Evolutionary conservation across 2,329 filamentous ascomycete genomes (phyloP), one percentile per base, ranked within the genome.

Genomic region (Hypoxylon sp.): DNA sequence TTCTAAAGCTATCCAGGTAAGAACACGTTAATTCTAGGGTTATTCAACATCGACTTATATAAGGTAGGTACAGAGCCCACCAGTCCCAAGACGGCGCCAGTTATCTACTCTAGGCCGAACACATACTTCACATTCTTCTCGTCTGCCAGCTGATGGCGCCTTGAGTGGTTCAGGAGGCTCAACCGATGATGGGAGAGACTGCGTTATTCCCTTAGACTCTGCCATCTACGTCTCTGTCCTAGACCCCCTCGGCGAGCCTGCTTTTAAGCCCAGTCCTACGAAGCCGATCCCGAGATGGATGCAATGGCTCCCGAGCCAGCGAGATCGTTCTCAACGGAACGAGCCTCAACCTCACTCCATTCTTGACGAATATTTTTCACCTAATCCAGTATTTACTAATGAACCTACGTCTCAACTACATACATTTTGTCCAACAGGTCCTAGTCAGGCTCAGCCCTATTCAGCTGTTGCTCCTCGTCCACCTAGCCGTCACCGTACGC

Each of bases 271-370:
- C 1, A 82, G 80, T 57, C 81, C 79, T 3, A 79, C 84, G 10
- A 89, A 88, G 66, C 84, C 85, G 1, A 80, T 88, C 10, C 86
- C 86, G 0, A 64, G 70, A 13, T 84, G 82, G 75, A 86, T 86
- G 82, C 80, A 79, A 49, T 70, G 74, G 65, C 72, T 74, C 1
- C 71, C 73, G 13, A 73, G 56, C 14, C 64, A 73, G 9, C 70
- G 61, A 38, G 23, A 43, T 5, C 45, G 25, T 17, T n/a, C 51
- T 34, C 63, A 43, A 19, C 43, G 23, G 0, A 49, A 41, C 5
- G 57, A 73, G 11, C 41, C 68, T 36, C 68, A 62, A 7, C 75
- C 74, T 34, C 45, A 55, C 7, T 77, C 76, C 1, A 52, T 78
- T 5, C 70, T 77, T 13, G 72, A 78, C 32, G 67, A 71, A 5